These are phyloP conservation scores for Tetrahymena thermophila DNA, from an alignment of 73 alveolate species.

Conservation along the genomic window DNA sequence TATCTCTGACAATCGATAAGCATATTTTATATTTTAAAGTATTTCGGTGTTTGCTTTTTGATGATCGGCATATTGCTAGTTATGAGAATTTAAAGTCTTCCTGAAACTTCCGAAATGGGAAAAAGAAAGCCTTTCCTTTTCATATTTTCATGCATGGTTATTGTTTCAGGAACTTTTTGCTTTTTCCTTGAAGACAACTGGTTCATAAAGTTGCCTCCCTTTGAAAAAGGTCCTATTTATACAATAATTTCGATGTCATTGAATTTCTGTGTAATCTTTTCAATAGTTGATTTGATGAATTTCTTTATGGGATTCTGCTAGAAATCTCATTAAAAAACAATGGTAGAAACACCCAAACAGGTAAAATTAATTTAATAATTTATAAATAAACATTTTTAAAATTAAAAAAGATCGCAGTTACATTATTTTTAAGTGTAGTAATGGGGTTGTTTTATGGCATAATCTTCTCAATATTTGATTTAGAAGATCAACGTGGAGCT, in stretches of 20 bases:
- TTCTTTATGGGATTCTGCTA: conserved; percentile 14
- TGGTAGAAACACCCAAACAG: conserved; percentile 18
- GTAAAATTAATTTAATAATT: not conserved
- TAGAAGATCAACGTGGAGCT: conserved; percentile 10
- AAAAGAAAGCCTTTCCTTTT: conserved; percentile 4
- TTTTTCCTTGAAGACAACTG: conserved; percentile 32
- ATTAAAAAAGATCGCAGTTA: not conserved
- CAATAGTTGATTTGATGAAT: conserved; percentile 32
- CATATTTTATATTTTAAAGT: not conserved
- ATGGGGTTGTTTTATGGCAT: conserved; percentile 40
- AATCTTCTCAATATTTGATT: conserved; percentile 14
- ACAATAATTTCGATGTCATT: conserved; percentile 32
- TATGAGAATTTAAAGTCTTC: conserved; percentile 5
- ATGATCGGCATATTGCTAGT: conserved; percentile 14
- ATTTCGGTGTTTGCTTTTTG: conserved; percentile 30
- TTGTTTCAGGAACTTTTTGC: conserved; percentile 32
- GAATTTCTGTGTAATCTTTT: conserved; percentile 10
- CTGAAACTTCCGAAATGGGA: not conserved
- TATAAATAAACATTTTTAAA: not conserved
- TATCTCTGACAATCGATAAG: not conserved
- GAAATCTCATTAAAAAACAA: not conserved
- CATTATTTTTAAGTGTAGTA: not conserved
- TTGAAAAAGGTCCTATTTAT: conserved; percentile 21
- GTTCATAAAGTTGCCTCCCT: conserved; percentile 16
- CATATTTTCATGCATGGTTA: conserved; percentile 2